Evolutionary conservation across 192 early-diverging fungal species (phyloP), one percentile per base, ranked within the genome.

Genomic region (Thamnidium elegans): DNA sequence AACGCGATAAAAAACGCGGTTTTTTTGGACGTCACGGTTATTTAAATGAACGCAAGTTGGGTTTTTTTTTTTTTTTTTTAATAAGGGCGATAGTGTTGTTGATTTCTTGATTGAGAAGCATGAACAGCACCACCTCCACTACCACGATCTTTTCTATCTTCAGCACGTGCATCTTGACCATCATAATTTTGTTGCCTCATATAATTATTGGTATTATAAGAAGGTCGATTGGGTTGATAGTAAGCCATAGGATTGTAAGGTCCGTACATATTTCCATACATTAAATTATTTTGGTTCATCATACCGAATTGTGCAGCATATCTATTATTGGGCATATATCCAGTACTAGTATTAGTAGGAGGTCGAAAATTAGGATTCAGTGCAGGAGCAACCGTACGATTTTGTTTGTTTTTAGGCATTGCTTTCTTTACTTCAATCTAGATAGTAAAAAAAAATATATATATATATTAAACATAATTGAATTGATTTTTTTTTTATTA

Each of bases 371-470:
- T 39, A 46, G 65, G 58, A 10, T 58, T 66, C 55, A 66, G 55
- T 20, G 63, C 72, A 23, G 53, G 21, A 23, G 44, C 43, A 20
- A 44, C 45, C 55, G 55, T 50, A 11, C 66, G 55, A 58, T 55
- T 52, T 68, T 79, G 55, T 9, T 55, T 67, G 26, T 47, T 65
- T 66, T 89, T 89, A 30, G 89, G 89, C 76, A 86, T 85, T 3
- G 89, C 89, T 45, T 81, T 75, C 67, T 87, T 87, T n/a, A 90
- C 85, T 66, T 90, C 87, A 42, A 90, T 74, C 86, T 26, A 26
- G n/a, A n/a, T n/a, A n/a, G n/a, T 3, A 17, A 61, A 11, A 6
- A 19, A 68, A 64, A 52, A 2, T 48, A 20, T 15, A 32, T n/a
- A n/a, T n/a, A n/a, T n/a, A 7, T n/a, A 7, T 31, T 26, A 26